Evolutionary conservation across 108 stramenopile genomes (phyloP).

Genomic region (Nitzschia sp.): DNA sequence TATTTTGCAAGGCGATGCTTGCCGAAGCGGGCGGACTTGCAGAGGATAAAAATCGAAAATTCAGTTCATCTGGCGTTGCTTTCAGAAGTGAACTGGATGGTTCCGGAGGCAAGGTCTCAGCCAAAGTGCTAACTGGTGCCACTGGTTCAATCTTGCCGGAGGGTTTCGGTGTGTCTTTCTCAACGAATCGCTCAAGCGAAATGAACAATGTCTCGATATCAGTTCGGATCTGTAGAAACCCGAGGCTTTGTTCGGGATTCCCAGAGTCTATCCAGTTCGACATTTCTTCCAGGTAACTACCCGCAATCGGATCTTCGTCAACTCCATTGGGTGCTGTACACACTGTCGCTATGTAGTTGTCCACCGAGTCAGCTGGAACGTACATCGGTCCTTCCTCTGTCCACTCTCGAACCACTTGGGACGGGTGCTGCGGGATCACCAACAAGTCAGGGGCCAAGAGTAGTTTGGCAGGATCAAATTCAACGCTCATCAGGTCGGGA

Average conservation of each 20-base stretch:
- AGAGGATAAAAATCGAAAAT: slow-evolving; percentile 52
- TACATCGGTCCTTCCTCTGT: slow-evolving; percentile 26
- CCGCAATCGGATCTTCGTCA: slow-evolving; percentile 3
- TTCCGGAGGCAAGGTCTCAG: background rate
- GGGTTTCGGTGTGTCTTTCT: background rate
- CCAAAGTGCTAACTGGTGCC: background rate
- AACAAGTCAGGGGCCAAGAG: slow-evolving; percentile 1
- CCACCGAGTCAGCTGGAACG: slow-evolving; percentile 37
- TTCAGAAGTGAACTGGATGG: slow-evolving; percentile 25
- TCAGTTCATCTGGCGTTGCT: slow-evolving; percentile 28
- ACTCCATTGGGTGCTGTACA: slow-evolving; percentile 27
- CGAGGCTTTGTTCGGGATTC: slow-evolving; percentile 35
- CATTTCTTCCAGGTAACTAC: slow-evolving; percentile 37
- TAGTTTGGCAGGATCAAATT: slow-evolving; percentile 15
- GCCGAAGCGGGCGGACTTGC: slow-evolving; percentile 23
- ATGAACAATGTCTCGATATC: slow-evolving; percentile 48
- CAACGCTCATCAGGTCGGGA: slow-evolving; percentile 46
- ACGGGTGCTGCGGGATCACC: slow-evolving; percentile 4
- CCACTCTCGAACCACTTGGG: slow-evolving; percentile 37
- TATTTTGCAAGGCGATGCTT: slow-evolving; percentile 41
- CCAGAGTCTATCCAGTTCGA: slow-evolving; percentile 32
- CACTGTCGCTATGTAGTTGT: slow-evolving; percentile 54
- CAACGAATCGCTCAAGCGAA: slow-evolving; percentile 31
- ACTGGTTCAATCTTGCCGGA: background rate
- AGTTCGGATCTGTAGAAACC: slow-evolving; percentile 55